Evolutionary conservation across 1,139 yeast species (phyloP).

Genomic region (Diutina mesorugosa): DNA sequence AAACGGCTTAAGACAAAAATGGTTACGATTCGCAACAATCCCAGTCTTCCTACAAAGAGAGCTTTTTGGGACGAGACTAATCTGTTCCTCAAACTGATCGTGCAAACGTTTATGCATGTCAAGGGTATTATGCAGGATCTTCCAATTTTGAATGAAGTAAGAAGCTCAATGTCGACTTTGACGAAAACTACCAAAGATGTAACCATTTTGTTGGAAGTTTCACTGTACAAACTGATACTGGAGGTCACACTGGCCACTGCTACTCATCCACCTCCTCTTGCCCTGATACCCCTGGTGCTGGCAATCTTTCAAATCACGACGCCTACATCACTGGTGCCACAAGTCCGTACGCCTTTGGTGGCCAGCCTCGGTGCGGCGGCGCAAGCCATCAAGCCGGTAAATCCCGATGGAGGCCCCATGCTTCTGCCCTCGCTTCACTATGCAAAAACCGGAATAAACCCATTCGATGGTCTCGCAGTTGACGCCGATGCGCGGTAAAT

Average conservation of each 20-base stretch:
- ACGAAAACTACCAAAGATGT: conserved; percentile 88
- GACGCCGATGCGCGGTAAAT: neutral
- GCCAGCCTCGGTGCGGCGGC: conserved; percentile 17
- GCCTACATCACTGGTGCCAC: conserved; percentile 9
- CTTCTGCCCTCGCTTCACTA: neutral
- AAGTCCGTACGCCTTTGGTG: conserved; percentile 20
- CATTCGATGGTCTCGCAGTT: neutral
- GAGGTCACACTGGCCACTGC: conserved; percentile 5
- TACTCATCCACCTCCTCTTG: conserved; percentile 12
- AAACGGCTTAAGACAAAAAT: conserved; percentile 50
- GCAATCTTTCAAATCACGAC: conserved; percentile 13
- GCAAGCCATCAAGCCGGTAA: conserved; percentile 1
- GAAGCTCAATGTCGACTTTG: conserved; percentile 67
- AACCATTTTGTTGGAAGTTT: conserved; percentile 60
- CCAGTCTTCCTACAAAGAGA: conserved; percentile 45
- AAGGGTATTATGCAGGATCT: conserved; percentile 73
- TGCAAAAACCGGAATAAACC: neutral
- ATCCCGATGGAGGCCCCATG: neutral
- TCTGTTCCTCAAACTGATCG: conserved; percentile 68
- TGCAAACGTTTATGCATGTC: conserved; percentile 71
- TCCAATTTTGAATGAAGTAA: conserved; percentile 66
- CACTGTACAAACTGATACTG: conserved; percentile 27
- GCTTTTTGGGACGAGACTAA: conserved; percentile 79
- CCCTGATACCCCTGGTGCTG: conserved; percentile 14
- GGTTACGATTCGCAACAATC: conserved; percentile 34